Base-by-base conservation (phyloP, 2,329 filamentous ascomycete species). In the Ceratocystis destructans region DNA sequence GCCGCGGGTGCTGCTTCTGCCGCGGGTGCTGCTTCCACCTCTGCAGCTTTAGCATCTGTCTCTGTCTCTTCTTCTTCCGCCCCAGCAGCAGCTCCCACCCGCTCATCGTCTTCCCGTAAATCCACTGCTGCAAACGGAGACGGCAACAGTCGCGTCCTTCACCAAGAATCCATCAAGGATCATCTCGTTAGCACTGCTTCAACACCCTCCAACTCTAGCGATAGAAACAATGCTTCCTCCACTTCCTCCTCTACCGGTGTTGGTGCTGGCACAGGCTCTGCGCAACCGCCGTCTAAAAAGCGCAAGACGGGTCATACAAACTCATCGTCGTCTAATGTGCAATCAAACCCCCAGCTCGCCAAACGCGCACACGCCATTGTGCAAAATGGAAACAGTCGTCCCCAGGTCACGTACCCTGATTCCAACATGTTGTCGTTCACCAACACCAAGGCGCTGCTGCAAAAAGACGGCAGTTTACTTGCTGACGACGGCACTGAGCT, bases 381-480 rank as follows among this genome's bases (percentile, higher is more conserved):
- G 61, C 64, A 55, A 66, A 66, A 63, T 12, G 50, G 65, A 12
- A 37, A 25, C 25, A 55, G 50, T 10, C 37, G 46, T 25, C 66
- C 55, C 15, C 66, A 65, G 33, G 64, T 48, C 6, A 61, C 53
- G 25, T 67, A 63, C 33, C 80, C 83, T 69, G 86, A 90, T 72
- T 87, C 89, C 64, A 96, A 95, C 75, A 87, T 97, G 85, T 83
- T 96, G 78, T 90, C 84, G 55, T 97, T 97, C 76, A 87, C 90
- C 69, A 85, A 85, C 69, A 85, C 82, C 72, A 83, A 84, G 67
- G 83, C 83, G 62, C 82, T 81, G 67, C 81, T 92, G 67, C 87
- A 88, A 72, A 64, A 67, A 20, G 82, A 92, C 71, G 89, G 89
- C 66, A 87, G 87, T 73, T 81, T 99, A 74, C 83, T 88, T 71